phyloP scores from a whole-genome alignment of 1,139 yeast species.

The Kodamaea ohmeri region DNA sequence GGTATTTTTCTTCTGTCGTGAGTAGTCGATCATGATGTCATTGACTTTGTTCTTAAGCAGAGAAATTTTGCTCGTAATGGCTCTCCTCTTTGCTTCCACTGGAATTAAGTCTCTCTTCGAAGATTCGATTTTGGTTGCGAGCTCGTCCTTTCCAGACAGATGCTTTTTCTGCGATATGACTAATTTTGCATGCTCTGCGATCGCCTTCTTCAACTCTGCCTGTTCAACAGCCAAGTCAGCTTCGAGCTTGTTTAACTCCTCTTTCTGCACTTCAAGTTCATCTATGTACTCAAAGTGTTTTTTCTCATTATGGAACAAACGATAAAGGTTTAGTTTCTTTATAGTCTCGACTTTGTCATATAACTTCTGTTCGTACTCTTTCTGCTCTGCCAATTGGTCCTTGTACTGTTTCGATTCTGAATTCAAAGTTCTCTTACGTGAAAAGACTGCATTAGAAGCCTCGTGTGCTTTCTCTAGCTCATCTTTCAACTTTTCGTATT shows the following conservation, averaged over 20 bases:
- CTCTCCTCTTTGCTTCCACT: slow-evolving; percentile 50
- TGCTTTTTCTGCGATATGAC: slow-evolving; percentile 42
- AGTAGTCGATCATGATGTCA: slow-evolving; percentile 52
- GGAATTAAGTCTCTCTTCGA: slow-evolving; percentile 55
- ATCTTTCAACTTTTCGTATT: slow-evolving; percentile 67
- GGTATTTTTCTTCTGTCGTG: slow-evolving; percentile 48
- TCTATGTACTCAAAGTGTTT: slow-evolving; percentile 35
- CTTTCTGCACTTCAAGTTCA: slow-evolving; percentile 25
- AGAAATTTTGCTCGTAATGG: slow-evolving; percentile 45
- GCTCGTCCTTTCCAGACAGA: slow-evolving; percentile 37
- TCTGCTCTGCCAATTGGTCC: slow-evolving; percentile 74
- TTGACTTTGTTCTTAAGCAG: slow-evolving; percentile 50
- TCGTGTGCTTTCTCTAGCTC: slow-evolving; percentile 68
- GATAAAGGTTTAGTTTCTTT: slow-evolving; percentile 56
- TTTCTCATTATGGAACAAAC: slow-evolving; percentile 63
- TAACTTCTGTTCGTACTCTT: slow-evolving; percentile 58
- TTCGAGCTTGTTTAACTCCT: slow-evolving; percentile 30
- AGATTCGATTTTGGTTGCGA: slow-evolving; percentile 41
- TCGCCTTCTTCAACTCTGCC: slow-evolving; percentile 28
- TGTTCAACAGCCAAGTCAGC: slow-evolving; percentile 24
- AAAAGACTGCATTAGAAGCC: slow-evolving; percentile 60
- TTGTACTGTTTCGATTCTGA: slow-evolving; percentile 78
- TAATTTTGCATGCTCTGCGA: slow-evolving; percentile 47
- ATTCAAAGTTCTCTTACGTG: slow-evolving; percentile 69
- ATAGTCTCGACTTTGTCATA: slow-evolving; percentile 47